Conservation (phyloP, 768 basidiomycete species). For the Floccularia luteovirens region DNA sequence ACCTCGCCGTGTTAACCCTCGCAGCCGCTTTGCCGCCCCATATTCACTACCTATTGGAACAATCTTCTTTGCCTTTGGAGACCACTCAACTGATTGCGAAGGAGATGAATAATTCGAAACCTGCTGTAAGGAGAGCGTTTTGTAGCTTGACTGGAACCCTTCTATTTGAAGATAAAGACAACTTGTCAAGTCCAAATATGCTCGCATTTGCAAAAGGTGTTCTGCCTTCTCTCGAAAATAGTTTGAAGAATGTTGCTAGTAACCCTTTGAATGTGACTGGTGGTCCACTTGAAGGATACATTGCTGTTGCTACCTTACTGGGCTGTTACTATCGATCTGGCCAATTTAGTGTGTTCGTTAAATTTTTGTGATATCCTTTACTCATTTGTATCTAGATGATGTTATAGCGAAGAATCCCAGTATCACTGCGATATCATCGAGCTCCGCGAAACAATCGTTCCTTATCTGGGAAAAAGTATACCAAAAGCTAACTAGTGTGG, state of each 20-base stretch:
- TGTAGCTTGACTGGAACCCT: conserved; percentile 50
- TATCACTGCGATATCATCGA: conserved; percentile 38
- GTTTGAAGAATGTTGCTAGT: conserved; percentile 54
- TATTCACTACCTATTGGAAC: conserved; percentile 43
- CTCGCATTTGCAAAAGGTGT: conserved; percentile 46
- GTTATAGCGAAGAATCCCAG: conserved; percentile 38
- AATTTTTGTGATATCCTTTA: conserved; percentile 4
- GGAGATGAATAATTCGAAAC: conserved; percentile 67
- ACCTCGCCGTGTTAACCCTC: conserved; percentile 50
- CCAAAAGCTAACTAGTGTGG: conserved; percentile 51
- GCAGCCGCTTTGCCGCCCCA: conserved; percentile 51
- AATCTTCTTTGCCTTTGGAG: conserved; percentile 34
- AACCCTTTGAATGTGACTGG: conserved; percentile 53
- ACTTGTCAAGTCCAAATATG: conserved; percentile 32
- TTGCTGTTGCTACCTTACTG: conserved; percentile 62
- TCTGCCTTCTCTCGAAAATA: conserved; percentile 57
- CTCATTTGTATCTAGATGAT: conserved; percentile 24
- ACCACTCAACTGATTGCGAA: conserved; percentile 47
- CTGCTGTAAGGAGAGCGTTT: conserved; percentile 50
- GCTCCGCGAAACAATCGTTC: conserved; percentile 71
- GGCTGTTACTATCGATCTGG: conserved; percentile 47
- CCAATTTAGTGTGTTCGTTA: conserved; percentile 39
- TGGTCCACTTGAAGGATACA: conserved; percentile 81
- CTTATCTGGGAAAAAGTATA: conserved; percentile 85
- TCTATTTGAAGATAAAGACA: conserved; percentile 41